Evolutionary conservation across 768 basidiomycete genomes (phyloP).

Genomic region (Auricularia cornea): DNA sequence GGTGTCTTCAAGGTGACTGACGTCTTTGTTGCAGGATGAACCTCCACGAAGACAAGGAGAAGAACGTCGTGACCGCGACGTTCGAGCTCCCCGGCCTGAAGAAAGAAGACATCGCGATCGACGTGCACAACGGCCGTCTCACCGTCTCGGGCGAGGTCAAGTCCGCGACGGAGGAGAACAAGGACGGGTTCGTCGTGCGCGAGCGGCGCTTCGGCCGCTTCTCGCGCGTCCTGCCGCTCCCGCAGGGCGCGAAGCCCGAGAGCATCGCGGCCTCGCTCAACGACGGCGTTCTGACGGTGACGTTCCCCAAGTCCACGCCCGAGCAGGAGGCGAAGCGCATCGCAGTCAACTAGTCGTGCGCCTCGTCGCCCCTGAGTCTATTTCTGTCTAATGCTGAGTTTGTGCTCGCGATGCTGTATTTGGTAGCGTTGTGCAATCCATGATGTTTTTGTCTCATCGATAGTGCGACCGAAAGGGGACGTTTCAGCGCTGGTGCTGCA

Average conservation of each 20-base stretch:
- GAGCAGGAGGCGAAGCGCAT: slow-evolving; percentile 8
- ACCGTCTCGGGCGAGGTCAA: slow-evolving; percentile 39
- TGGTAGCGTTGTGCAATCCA: too few relatives aligned
- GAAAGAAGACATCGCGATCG: slow-evolving; percentile 39
- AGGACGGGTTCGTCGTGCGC: slow-evolving; percentile 31
- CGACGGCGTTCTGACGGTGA: slow-evolving; percentile 41
- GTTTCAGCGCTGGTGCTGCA: too few relatives aligned
- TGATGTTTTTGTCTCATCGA: too few relatives aligned
- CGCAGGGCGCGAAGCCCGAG: slow-evolving; percentile 35
- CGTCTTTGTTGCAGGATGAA: slow-evolving; percentile 25
- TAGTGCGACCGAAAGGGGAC: too few relatives aligned
- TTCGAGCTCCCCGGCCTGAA: slow-evolving; percentile 51
- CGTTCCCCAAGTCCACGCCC: slow-evolving; percentile 41
- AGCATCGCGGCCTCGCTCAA: slow-evolving; percentile 40
- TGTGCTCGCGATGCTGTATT: too few relatives aligned
- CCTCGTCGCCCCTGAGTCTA: too few relatives aligned
- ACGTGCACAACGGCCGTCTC: slow-evolving; percentile 39
- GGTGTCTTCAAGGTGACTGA: not conserved
- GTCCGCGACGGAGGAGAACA: slow-evolving; percentile 19
- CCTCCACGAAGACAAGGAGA: slow-evolving; percentile 34
- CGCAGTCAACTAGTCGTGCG: not conserved
- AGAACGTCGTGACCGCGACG: slow-evolving; percentile 38
- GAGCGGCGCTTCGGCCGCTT: slow-evolving; percentile 45
- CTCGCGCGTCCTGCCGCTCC: slow-evolving; percentile 39
- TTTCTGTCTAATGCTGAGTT: too few relatives aligned